phyloP scores from a whole-genome alignment of 768 basidiomycete genomes.

The Mycena epipterygia region DNA sequence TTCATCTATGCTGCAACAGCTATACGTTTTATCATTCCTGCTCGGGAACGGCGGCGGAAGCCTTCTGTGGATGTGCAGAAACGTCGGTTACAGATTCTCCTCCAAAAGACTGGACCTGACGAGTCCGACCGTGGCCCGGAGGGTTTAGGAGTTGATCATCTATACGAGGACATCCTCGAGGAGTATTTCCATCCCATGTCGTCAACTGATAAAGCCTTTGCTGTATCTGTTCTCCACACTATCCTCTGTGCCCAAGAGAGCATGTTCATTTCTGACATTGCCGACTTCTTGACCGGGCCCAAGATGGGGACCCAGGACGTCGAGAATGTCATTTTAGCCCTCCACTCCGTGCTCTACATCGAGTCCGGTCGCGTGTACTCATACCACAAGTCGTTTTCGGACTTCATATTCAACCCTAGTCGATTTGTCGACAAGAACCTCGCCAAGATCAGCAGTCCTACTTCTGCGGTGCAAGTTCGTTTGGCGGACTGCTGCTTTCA shows the following conservation, averaged over 20 bases:
- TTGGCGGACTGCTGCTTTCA: background rate
- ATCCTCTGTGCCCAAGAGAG: no score
- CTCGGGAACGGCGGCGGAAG: background rate
- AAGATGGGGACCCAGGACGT: background rate
- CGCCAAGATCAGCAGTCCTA: no score
- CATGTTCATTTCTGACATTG: background rate
- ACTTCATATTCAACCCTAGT: background rate
- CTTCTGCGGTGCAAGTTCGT: background rate
- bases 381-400: background rate
- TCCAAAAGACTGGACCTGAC: background rate
- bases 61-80: background rate
- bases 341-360: background rate
- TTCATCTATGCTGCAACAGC: slow-evolving; percentile 17
- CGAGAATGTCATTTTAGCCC: background rate
- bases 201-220: background rate
- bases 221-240: background rate
- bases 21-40: background rate
- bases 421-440: background rate
- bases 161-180: background rate
- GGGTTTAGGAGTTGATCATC: background rate
- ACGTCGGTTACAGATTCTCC: background rate
- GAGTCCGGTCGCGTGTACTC: background rate
- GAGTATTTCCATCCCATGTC: background rate
- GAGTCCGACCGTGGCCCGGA: no score
- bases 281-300: background rate